Percentiles rank a stretch among this genome's conserved stretches.
phyloP scores from a whole-genome alignment of 192 early-diverging fungal genomes.

The Backusella australiensis region DNA sequence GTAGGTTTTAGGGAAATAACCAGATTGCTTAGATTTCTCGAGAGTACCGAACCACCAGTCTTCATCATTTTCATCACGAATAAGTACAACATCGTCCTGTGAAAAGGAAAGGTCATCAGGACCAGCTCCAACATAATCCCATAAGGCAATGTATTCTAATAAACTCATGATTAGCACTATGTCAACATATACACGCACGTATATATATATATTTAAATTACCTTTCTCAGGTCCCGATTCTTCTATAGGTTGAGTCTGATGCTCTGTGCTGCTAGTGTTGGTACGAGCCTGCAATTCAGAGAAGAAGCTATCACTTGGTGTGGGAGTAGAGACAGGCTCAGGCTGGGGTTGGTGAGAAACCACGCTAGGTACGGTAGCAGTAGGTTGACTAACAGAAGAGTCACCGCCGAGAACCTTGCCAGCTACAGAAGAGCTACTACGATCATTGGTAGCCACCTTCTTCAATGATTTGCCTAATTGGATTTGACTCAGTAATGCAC shows the following conservation, averaged over 20 bases:
- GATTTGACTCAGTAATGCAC: conserved; percentile 71
- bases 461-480: conserved; percentile 62
- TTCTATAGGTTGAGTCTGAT: background rate
- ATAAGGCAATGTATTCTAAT: conserved; percentile 33
- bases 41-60: conserved; percentile 51
- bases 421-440: conserved; percentile 43
- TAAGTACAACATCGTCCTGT: conserved; percentile 36
- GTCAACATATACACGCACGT: background rate
- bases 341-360: background rate
- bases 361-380: background rate
- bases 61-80: conserved; percentile 29
- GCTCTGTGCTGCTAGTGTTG: background rate
- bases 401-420: conserved; percentile 29
- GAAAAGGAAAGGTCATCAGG: conserved; percentile 42
- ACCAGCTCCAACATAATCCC: conserved; percentile 40
- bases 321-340: conserved; percentile 25
- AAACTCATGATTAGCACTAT: background rate
- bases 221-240: conserved; percentile 12
- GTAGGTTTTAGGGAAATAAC: conserved; percentile 57
- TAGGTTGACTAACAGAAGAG: background rate
- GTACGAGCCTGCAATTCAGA: conserved; percentile 54
- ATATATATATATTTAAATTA: background rate
- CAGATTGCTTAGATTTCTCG: conserved; percentile 34
- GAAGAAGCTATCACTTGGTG: conserved; percentile 55
- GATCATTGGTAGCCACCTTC: conserved; percentile 65